Conservation (phyloP, 768 basidiomycete genomes). For the Lactarius vividus region DNA sequence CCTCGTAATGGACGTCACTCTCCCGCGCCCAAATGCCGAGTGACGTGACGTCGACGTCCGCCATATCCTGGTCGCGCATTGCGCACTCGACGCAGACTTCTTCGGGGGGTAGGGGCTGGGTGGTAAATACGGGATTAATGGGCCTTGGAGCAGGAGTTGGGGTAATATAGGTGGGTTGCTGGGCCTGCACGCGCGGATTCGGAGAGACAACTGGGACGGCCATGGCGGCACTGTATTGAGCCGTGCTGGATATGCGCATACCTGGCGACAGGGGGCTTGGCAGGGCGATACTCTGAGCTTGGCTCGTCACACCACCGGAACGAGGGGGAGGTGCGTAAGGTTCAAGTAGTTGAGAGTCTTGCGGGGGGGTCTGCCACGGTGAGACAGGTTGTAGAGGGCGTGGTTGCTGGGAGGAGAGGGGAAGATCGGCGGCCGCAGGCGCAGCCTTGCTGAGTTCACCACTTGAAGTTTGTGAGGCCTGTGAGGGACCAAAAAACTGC, state of each 20-base stretch:
- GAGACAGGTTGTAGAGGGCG: slow-evolving; percentile 3
- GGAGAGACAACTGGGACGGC: slow-evolving; percentile 58
- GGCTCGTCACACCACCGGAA: background rate
- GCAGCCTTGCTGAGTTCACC: slow-evolving; percentile 5
- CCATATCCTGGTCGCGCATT: slow-evolving; percentile 99
- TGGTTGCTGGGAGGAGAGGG: slow-evolving; percentile 5
- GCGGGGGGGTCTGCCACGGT: slow-evolving; percentile 8
- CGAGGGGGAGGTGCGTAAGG: slow-evolving; percentile 8
- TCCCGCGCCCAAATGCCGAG: slow-evolving; percentile 90
- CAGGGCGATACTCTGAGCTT: slow-evolving; percentile 1
- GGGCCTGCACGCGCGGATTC: slow-evolving; percentile 63
- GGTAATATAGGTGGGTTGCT: slow-evolving; percentile 75
- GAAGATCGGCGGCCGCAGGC: slow-evolving; percentile 2
- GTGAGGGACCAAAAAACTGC: slow-evolving; percentile 18
- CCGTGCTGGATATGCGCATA: slow-evolving; percentile 15
- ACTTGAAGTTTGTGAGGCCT: slow-evolving; percentile 26
- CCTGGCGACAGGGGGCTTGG: slow-evolving; percentile 3
- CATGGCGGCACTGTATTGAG: slow-evolving; percentile 21
- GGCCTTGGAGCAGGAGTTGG: slow-evolving; percentile 50
- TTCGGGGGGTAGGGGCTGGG: slow-evolving; percentile 48
- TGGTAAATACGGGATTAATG: slow-evolving; percentile 60
- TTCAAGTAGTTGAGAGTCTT: slow-evolving; percentile 10
- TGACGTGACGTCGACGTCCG: slow-evolving; percentile 84
- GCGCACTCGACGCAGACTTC: slow-evolving; percentile 96
- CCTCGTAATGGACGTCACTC: slow-evolving; percentile 79